Evolutionary conservation across 108 stramenopile species (phyloP).

Genomic region (Chaetoceros tenuissimus): DNA sequence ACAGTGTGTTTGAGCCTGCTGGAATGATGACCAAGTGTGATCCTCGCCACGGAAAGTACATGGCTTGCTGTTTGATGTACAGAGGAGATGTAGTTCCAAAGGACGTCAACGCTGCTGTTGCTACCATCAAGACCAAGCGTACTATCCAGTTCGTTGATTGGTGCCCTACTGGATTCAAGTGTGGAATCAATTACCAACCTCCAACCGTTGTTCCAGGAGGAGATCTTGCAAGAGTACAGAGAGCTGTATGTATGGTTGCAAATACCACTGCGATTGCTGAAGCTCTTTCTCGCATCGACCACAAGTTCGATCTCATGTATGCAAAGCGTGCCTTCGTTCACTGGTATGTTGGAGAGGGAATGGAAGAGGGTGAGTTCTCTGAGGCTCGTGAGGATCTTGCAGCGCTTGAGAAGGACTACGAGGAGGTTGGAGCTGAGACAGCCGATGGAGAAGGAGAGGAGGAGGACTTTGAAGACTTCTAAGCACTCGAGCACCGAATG

Average conservation of each 20-base stretch:
- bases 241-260: slow-evolving; percentile 58
- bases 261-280: slow-evolving; percentile 75
- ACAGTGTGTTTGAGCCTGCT: slow-evolving; percentile 64
- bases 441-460: slow-evolving; percentile 55
- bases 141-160: slow-evolving; percentile 83
- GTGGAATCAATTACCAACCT: slow-evolving; percentile 79
- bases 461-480: slow-evolving; percentile 19
- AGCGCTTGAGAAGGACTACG: slow-evolving; percentile 77
- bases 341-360: slow-evolving; percentile 77
- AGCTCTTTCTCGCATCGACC: slow-evolving; percentile 71
- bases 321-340: slow-evolving; percentile 84
- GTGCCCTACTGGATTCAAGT: slow-evolving; percentile 87
- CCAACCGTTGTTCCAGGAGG: slow-evolving; percentile 88
- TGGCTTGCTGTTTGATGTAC: slow-evolving; percentile 65
- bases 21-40: slow-evolving; percentile 76
- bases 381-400: slow-evolving; percentile 79
- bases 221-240: slow-evolving; percentile 79
- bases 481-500: slow-evolving; percentile 18
- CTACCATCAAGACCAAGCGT: slow-evolving; percentile 83
- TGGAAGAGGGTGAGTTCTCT: slow-evolving; percentile 84
- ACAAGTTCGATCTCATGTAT: slow-evolving; percentile 87
- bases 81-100: slow-evolving; percentile 70
- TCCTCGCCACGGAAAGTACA: slow-evolving; percentile 65
- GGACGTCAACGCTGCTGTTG: slow-evolving; percentile 79
- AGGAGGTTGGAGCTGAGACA: slow-evolving; percentile 89